phyloP scores from a whole-genome alignment of 768 basidiomycete species.

The Boletus rubropictus region DNA sequence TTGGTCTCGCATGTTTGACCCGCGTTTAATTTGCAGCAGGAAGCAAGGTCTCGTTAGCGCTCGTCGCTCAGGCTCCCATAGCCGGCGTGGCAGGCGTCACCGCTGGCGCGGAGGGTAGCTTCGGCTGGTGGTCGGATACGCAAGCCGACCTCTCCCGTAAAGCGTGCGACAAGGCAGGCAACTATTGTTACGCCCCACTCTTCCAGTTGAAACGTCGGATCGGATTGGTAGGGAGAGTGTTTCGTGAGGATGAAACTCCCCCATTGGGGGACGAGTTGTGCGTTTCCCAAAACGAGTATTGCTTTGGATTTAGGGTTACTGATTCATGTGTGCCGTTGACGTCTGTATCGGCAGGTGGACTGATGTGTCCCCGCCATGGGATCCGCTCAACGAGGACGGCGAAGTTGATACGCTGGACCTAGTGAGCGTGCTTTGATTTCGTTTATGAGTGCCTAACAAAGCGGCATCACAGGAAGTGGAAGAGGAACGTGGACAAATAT shows the following conservation, averaged over 20 bases:
- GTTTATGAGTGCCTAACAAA: not conserved
- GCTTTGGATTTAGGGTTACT: not conserved
- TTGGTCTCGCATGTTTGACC: not conserved
- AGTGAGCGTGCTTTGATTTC: not conserved
- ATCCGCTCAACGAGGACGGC: conserved; percentile 24
- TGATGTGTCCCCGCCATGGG: conserved; percentile 18
- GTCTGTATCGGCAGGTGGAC: conserved; percentile 16
- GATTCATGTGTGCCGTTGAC: not conserved
- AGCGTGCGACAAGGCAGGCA: conserved; percentile 18
- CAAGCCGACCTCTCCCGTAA: conserved; percentile 20
- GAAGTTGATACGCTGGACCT: conserved; percentile 13
- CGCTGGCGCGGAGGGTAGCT: conserved; percentile 8
- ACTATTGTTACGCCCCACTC: conserved; percentile 26
- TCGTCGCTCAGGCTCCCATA: conserved; percentile 14
- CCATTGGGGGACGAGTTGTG: conserved; percentile 14
- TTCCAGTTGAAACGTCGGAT: conserved; percentile 19
- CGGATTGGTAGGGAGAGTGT: not conserved
- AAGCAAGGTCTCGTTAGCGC: conserved; percentile 22
- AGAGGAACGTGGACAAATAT: not conserved
- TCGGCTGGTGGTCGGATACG: conserved; percentile 22
- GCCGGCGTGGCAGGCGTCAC: conserved; percentile 1
- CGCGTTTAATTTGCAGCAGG: conserved; percentile 11
- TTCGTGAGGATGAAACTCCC: conserved; percentile 2
- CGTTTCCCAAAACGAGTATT: conserved; percentile 2
- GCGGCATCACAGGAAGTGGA: not conserved